Conservation (phyloP, 73 alveolate genomes). For the Tetrahymena malaccensis region DNA sequence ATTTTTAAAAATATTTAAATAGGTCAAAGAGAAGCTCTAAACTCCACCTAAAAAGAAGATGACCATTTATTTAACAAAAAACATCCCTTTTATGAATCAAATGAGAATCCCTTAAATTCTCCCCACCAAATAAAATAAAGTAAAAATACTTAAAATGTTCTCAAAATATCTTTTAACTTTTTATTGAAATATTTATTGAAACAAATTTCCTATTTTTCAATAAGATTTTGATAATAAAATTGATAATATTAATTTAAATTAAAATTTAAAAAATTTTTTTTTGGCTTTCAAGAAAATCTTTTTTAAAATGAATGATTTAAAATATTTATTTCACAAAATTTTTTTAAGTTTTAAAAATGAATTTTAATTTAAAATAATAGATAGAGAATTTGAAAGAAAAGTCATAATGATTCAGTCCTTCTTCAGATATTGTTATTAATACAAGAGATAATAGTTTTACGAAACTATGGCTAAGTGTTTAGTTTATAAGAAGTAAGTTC, state of each 20-base stretch:
- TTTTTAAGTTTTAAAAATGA: no score
- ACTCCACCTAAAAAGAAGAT: background rate
- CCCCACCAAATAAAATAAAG: background rate
- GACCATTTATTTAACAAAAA: background rate
- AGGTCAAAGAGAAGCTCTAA: background rate
- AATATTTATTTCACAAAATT: no score
- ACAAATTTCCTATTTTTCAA: background rate
- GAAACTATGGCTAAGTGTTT: background rate
- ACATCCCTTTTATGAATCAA: background rate
- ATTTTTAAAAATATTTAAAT: background rate
- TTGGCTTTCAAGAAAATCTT: no score
- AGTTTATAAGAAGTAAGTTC: background rate
- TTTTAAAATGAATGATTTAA: no score
- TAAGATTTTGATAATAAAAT: no score
- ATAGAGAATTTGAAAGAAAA: background rate
- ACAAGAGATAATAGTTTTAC: background rate
- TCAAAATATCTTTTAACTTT: no score
- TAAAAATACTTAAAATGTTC: background rate
- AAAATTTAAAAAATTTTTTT: no score
- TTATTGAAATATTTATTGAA: no score
- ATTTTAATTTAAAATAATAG: background rate
- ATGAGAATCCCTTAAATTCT: background rate
- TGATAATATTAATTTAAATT: no score
- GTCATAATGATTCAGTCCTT: background rate
- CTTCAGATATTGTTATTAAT: background rate